Conservation (phyloP, 2,329 filamentous ascomycete species). For the Aspergillus ochraceoroseus region DNA sequence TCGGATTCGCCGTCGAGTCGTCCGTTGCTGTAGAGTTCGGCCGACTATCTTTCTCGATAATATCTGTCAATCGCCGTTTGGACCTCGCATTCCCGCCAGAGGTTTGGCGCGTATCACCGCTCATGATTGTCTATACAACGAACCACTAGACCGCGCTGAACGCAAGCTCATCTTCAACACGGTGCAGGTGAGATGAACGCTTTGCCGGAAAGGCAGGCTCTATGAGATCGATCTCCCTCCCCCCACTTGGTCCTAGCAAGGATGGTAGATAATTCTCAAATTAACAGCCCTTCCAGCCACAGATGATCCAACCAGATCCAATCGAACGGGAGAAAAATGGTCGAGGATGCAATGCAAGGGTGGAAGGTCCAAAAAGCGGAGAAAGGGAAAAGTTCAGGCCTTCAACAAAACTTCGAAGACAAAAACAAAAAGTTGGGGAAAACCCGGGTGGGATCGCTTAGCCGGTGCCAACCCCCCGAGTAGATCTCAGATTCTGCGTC, state of each 20-base stretch:
- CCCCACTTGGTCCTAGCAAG: too few species aligned
- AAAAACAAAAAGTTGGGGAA: conserved; percentile 20
- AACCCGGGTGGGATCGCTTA: conserved; percentile 18
- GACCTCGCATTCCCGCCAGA: conserved; percentile 28
- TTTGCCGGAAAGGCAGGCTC: conserved; percentile 31
- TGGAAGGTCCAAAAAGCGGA: conserved; percentile 18
- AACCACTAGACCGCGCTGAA: conserved; percentile 24
- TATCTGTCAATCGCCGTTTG: conserved; percentile 31
- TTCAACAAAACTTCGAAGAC: too few species aligned
- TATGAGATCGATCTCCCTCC: too few species aligned
- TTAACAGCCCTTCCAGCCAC: too few species aligned
- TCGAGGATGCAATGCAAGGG: conserved; percentile 6
- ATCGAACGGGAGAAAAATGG: conserved; percentile 6
- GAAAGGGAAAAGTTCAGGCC: too few species aligned
- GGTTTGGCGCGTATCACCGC: conserved; percentile 31
- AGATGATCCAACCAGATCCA: not conserved
- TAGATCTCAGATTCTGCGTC: not conserved
- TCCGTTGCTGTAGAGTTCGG: conserved; percentile 25
- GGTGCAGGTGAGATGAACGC: conserved; percentile 25
- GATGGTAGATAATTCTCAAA: too few species aligned
- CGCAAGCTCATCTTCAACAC: conserved; percentile 30
- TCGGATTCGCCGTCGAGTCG: conserved; percentile 39
- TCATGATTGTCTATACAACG: conserved; percentile 30
- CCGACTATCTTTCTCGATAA: conserved; percentile 28
- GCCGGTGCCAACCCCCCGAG: conserved; percentile 7